These are phyloP conservation scores for Serpula lacrymans DNA, from an alignment of 768 basidiomycete genomes.

Conservation along the genomic window DNA sequence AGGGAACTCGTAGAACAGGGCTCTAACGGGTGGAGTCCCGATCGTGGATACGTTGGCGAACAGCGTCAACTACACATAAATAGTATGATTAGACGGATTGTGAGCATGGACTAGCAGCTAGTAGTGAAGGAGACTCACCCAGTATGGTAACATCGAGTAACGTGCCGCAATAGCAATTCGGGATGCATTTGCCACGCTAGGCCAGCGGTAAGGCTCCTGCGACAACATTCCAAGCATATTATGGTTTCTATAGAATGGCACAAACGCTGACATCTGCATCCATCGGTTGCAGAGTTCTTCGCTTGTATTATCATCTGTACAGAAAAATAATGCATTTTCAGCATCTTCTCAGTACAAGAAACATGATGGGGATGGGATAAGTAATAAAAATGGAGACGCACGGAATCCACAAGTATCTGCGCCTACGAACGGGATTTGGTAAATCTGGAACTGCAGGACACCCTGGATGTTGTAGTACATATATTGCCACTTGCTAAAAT, in stretches of 20 bases:
- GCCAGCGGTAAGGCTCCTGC: slow-evolving; percentile 84
- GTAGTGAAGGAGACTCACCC: slow-evolving; percentile 47
- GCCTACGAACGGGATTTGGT: slow-evolving; percentile 82
- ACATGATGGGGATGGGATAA: too few species aligned
- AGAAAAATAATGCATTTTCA: background rate
- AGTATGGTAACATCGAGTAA: slow-evolving; percentile 74
- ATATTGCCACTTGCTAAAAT: slow-evolving; percentile 72
- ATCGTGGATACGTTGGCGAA: slow-evolving; percentile 56
- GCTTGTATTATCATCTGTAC: slow-evolving; percentile 53
- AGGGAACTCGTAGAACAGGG: slow-evolving; percentile 72
- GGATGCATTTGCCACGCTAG: slow-evolving; percentile 71
- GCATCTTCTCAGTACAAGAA: too few species aligned
- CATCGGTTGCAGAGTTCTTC: slow-evolving; percentile 82
- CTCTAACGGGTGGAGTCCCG: slow-evolving; percentile 63
- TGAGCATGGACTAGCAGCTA: too few species aligned
- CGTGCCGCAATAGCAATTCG: slow-evolving; percentile 67
- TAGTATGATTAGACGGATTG: background rate
- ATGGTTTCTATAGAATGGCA: slow-evolving; percentile 82
- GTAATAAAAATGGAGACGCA: slow-evolving; percentile 8
- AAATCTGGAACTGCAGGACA: slow-evolving; percentile 78
- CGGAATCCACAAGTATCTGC: slow-evolving; percentile 55
- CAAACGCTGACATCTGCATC: slow-evolving; percentile 85
- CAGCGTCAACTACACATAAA: slow-evolving; percentile 49
- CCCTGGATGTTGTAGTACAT: slow-evolving; percentile 71
- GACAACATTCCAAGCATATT: slow-evolving; percentile 59